Evolutionary conservation across 345 rosid genomes (phyloP).

Genomic region (Erucastrum elatum): DNA sequence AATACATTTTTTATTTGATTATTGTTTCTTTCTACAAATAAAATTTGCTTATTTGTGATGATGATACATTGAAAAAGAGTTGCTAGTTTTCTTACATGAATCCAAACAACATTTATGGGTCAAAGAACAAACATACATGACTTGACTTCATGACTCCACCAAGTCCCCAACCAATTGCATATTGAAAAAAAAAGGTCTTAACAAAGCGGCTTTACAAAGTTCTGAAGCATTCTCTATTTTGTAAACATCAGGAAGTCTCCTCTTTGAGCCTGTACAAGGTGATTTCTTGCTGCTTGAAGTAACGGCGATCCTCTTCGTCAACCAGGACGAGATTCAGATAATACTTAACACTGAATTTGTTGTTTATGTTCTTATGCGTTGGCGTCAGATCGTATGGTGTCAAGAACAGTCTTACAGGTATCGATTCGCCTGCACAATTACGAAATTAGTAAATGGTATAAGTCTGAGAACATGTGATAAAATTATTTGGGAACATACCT

Average conservation of each 20-base stretch:
- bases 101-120: conserved; percentile 20
- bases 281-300: conserved; percentile 96
- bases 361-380: conserved; percentile 90
- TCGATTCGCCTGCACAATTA: conserved; percentile 77
- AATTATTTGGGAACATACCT: conserved; percentile 47
- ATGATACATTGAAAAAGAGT: conserved; percentile 7
- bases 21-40: neutral
- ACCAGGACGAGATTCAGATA: conserved; percentile 93
- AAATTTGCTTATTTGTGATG: neutral
- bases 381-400: conserved; percentile 96
- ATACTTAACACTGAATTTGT: conserved; percentile 95
- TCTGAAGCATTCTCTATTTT: neutral
- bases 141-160: conserved; percentile 15
- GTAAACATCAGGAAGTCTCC: conserved; percentile 33
- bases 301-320: conserved; percentile 96
- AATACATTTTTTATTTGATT: neutral
- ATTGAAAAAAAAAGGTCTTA: neutral
- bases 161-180: conserved; percentile 22
- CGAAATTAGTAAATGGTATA: neutral
- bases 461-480: neutral
- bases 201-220: conserved; percentile 45
- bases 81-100: neutral
- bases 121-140: conserved; percentile 20
- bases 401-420: conserved; percentile 91
- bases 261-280: conserved; percentile 87